Percentiles rank a stretch among this genome's conserved stretches.
Conservation (phyloP, 257 asterid genomes). For the Solanum commersonii region DNA sequence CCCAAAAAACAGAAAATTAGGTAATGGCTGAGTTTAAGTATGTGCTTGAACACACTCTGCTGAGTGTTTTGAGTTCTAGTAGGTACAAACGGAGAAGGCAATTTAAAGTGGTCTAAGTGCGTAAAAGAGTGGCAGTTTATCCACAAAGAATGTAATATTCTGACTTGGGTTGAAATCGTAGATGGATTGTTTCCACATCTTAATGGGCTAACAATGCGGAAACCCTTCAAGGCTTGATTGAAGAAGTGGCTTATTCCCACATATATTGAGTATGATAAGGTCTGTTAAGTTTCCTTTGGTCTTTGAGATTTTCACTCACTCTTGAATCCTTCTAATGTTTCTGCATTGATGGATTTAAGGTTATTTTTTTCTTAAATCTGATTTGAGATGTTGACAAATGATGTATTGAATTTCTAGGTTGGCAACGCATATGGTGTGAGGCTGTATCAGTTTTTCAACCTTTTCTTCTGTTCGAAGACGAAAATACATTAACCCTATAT, state of each 20-base stretch:
- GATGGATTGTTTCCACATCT: conserved; percentile 92
- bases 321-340: conserved; percentile 57
- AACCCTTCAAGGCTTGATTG: conserved; percentile 74
- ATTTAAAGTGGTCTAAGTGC: conserved; percentile 35
- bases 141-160: conserved; percentile 51
- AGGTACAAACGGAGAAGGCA: conserved; percentile 23
- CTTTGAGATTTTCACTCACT: conserved; percentile 42
- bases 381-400: conserved; percentile 80
- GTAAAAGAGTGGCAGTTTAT: conserved; percentile 40
- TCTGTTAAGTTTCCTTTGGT: conserved; percentile 75
- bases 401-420: conserved; percentile 93
- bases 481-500: conserved; percentile 65
- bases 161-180: conserved; percentile 97
- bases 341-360: conserved; percentile 65
- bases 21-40: not conserved
- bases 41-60: not conserved
- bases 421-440: conserved; percentile 96
- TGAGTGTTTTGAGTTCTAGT: not conserved
- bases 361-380: conserved; percentile 48
- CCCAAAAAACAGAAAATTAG: not conserved
- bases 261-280: conserved; percentile 57
- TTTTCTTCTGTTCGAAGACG: conserved; percentile 78
- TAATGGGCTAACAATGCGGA: conserved; percentile 93
- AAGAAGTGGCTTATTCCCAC: conserved; percentile 75
- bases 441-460: conserved; percentile 93